Evolutionary conservation across 23 red algal species (phyloP), one percentile per base, ranked within the genome.

Genomic region (Gracilariopsis chorda): DNA sequence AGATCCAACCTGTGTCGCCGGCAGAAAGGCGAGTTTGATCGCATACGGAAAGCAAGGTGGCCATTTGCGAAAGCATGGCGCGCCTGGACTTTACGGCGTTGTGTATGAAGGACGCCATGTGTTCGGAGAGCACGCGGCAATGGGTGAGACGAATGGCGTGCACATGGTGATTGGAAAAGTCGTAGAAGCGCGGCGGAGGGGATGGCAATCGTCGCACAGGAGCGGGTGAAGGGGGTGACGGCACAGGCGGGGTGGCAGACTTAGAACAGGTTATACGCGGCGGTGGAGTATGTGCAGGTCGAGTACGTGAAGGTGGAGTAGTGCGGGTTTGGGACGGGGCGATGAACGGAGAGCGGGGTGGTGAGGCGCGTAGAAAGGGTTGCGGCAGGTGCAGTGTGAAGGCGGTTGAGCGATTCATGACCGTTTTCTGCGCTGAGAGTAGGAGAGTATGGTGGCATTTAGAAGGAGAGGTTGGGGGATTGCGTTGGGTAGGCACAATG

Each of bases 141-240:
- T 98, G 96, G 11, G 91, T 87, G 1, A 94, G 51, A 0, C 92
- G 78, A 40, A 98, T 84, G 13, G 82, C 79, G 11, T 78, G 61
- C 8, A 96, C 94, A 28, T 56, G 40, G 24, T 92, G 80, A 37
- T 58, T 56, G 14, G 81, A 83, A 43, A 87, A 94, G 76, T 94
- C 91, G 47, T 94, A 87, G 29, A 87, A 94, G 13, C 81, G 81
- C 39, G 62, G 64, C 41, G 25, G 11, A 24, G 83, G 83, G 14
- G 83, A 76, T 16, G 20, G 24, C 7, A 88, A 64, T 51, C 29
- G 32, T 52, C 29, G 36, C 44, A 8, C 45, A 37, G 72, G 35
- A 51, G 72, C 5, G 10, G 23, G 10, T 25, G 72, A 29, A 32
- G 72, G 44, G 28, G 4, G 35, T 2, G n/a, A n/a, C n/a, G n/a